phyloP scores from a whole-genome alignment of 495 filamentous ascomycete genomes.

The Durotheca rogersii region DNA sequence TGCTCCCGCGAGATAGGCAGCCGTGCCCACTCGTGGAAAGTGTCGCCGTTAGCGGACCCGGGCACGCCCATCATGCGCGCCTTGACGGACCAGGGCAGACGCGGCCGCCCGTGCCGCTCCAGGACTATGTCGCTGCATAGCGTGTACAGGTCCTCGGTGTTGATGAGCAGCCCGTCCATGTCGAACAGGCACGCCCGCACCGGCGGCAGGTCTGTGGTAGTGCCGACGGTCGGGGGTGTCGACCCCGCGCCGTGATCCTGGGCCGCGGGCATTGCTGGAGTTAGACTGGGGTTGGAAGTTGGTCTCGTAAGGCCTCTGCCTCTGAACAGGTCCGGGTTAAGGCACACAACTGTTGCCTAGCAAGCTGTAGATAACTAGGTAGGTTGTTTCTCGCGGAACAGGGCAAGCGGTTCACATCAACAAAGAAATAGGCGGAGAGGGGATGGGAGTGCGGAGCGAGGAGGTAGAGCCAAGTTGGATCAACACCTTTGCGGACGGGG shows the following conservation, averaged over 20 bases:
- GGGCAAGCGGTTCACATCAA: no score
- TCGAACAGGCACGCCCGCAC: slow-evolving; percentile 86
- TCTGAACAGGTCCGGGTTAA: no score
- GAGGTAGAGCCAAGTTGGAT: no score
- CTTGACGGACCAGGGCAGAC: slow-evolving; percentile 77
- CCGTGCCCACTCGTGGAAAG: slow-evolving; percentile 67
- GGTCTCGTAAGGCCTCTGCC: no score
- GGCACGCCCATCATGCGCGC: slow-evolving; percentile 82
- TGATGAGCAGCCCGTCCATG: slow-evolving; percentile 85
- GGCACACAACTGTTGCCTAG: no score
- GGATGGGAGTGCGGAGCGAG: no score
- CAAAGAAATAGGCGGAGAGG: no score
- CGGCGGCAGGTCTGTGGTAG: slow-evolving; percentile 47
- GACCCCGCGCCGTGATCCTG: background rate
- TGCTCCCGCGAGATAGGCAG: slow-evolving; percentile 68
- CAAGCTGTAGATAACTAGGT: no score
- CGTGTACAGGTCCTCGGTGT: slow-evolving; percentile 83
- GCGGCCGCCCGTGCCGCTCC: slow-evolving; percentile 60
- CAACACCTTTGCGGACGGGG: no score
- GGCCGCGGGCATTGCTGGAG: background rate
- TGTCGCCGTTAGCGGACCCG: slow-evolving; percentile 44
- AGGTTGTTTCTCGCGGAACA: no score
- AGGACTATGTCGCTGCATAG: slow-evolving; percentile 70
- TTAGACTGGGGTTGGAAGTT: background rate
- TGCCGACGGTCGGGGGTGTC: background rate